Percentiles rank a stretch among this genome's conserved stretches.
These are phyloP conservation scores for Schoenoplectus triqueter DNA, from an alignment of 202 grass and related monocot species.

Conservation along the genomic window DNA sequence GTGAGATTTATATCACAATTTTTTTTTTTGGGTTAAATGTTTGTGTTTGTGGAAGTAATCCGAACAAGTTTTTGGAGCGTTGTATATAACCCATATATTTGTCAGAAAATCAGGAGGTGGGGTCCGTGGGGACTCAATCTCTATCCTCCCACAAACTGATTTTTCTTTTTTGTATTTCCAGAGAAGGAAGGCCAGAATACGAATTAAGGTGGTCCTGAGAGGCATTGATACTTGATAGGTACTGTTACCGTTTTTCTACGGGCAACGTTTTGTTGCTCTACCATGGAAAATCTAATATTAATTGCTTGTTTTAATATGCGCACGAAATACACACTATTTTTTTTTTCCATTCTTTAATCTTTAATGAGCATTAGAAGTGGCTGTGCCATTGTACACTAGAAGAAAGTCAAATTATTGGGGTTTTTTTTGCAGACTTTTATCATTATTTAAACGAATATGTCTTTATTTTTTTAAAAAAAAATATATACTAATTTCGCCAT, in stretches of 20 bases:
- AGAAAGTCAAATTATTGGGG: too few relatives aligned
- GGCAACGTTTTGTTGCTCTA: constrained; percentile 1
- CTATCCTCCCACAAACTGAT: not conserved
- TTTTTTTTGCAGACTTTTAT: too few relatives aligned
- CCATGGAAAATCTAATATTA: not conserved
- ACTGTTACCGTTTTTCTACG: not conserved
- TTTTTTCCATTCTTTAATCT: not conserved
- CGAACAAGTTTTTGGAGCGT: too few relatives aligned
- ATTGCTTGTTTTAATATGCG: constrained; percentile 1
- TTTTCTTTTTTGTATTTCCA: not conserved
- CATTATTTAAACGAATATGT: too few relatives aligned
- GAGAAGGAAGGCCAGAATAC: not conserved
- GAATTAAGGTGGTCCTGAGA: not conserved
- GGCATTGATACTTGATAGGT: constrained; percentile 7
- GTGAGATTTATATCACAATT: too few relatives aligned
- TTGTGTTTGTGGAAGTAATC: too few relatives aligned
- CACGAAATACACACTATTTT: not conserved
- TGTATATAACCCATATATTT: not conserved
- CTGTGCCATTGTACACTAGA: too few relatives aligned
- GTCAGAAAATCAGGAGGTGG: constrained; percentile 20
- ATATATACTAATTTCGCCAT: too few relatives aligned
- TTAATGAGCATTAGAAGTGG: too few relatives aligned
- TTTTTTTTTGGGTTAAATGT: too few relatives aligned
- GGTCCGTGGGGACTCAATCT: not conserved
- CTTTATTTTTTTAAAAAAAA: too few relatives aligned